phyloP scores from a whole-genome alignment of 1,284 basidiomycete genomes.

The Ganoderma resinaceum region DNA sequence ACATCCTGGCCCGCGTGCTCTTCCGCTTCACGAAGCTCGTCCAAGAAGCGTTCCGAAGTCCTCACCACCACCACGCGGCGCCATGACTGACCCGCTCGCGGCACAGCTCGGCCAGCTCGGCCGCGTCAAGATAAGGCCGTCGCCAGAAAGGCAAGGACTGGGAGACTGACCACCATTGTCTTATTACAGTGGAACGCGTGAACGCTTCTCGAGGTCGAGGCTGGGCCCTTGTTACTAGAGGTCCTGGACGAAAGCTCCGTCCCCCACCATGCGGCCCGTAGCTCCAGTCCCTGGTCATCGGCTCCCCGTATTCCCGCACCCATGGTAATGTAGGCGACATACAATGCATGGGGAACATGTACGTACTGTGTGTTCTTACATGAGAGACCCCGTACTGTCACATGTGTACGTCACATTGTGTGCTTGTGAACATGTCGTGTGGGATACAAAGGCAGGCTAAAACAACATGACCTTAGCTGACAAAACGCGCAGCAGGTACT shows the following conservation, averaged over 20 bases:
- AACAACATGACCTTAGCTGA: conserved; percentile 15
- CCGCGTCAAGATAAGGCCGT: neutral
- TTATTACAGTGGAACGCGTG: neutral
- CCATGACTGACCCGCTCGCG: neutral
- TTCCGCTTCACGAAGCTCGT: neutral
- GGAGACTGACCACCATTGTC: neutral
- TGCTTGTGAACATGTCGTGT: neutral
- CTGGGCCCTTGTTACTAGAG: neutral
- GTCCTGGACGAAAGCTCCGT: neutral
- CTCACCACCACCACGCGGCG: neutral
- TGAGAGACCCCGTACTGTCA: neutral
- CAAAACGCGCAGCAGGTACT: conserved; percentile 16
- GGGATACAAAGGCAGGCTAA: neutral
- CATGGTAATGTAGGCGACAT: conserved; percentile 13
- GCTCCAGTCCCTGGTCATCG: conserved; percentile 21
- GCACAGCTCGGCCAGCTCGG: neutral
- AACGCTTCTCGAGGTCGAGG: neutral
- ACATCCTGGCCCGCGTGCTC: conserved; percentile 1
- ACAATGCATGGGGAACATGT: conserved; percentile 7
- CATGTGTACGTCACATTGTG: conserved; percentile 9
- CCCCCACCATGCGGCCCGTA: conserved; percentile 1
- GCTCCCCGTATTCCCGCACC: conserved; percentile 26
- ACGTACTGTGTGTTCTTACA: conserved; percentile 14
- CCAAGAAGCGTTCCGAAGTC: neutral
- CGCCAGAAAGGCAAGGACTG: neutral